Conservation (phyloP, 2,329 filamentous ascomycete genomes). For the Leptographium wingfieldii region DNA sequence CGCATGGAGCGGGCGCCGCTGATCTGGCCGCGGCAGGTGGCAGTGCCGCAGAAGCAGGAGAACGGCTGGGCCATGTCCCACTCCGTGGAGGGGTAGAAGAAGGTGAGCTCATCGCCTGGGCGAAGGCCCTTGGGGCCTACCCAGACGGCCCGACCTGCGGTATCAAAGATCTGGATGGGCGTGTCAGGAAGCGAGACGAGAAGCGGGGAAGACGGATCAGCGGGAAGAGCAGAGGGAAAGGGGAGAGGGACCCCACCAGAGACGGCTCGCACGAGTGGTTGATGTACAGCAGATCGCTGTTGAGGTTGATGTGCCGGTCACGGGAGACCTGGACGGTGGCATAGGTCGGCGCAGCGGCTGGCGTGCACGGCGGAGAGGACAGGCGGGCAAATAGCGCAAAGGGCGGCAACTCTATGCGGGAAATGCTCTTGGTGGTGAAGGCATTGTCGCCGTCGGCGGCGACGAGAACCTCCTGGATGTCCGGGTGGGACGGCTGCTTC, state of each 20-base stretch:
- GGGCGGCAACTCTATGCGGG: slow-evolving; percentile 40
- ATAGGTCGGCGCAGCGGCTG: slow-evolving; percentile 44
- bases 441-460: slow-evolving; percentile 35
- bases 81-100: slow-evolving; percentile 67
- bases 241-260: slow-evolving; percentile 33
- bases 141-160: slow-evolving; percentile 40
- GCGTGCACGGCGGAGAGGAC: slow-evolving; percentile 48
- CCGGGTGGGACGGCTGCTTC: slow-evolving; percentile 47
- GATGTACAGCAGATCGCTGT: slow-evolving; percentile 54
- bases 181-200: neutral
- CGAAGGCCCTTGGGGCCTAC: slow-evolving; percentile 43
- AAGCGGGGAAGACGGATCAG: neutral
- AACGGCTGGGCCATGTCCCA: slow-evolving; percentile 65
- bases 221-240: neutral
- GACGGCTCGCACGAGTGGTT: slow-evolving; percentile 57
- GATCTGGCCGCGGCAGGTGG: slow-evolving; percentile 48
- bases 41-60: slow-evolving; percentile 46
- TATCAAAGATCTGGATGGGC: slow-evolving; percentile 45
- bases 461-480: slow-evolving; percentile 41
- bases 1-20: slow-evolving; percentile 50
- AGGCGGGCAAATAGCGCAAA: slow-evolving; percentile 57
- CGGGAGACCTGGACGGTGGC: slow-evolving; percentile 49
- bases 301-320: slow-evolving; percentile 46
- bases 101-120: slow-evolving; percentile 48
- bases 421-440: slow-evolving; percentile 49